Evolutionary conservation across 306 rosid genomes (phyloP).

Genomic region (Vigna radiata): DNA sequence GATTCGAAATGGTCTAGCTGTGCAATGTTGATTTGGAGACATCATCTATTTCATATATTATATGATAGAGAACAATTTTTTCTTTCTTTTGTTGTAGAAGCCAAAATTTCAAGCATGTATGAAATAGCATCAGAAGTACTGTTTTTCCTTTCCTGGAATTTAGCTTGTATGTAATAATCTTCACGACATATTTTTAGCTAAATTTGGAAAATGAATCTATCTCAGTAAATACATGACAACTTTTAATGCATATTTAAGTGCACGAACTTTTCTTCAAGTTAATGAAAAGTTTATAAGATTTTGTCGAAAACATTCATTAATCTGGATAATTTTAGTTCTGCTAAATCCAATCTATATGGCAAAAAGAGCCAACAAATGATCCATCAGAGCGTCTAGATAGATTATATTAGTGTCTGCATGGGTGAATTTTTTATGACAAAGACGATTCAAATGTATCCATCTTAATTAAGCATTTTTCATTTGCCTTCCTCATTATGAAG

Average conservation of each 20-base stretch:
- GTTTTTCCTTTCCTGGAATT: too few relatives aligned
- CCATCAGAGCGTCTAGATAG: not conserved
- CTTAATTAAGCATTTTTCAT: not conserved
- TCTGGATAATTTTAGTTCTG: too few relatives aligned
- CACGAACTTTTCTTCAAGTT: not conserved
- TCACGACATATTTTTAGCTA: too few relatives aligned
- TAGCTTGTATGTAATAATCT: too few relatives aligned
- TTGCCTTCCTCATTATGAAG: slow-evolving; percentile 3
- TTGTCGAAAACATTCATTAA: not conserved
- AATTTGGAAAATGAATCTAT: too few relatives aligned
- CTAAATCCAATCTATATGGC: not conserved
- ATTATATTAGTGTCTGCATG: not conserved
- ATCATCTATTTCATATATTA: too few relatives aligned
- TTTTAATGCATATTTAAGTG: not conserved
- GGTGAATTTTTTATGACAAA: not conserved
- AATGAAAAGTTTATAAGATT: not conserved
- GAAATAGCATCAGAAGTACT: too few relatives aligned
- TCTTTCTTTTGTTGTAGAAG: too few relatives aligned
- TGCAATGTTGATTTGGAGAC: too few relatives aligned
- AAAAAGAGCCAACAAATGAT: not conserved
- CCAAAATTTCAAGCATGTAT: too few relatives aligned
- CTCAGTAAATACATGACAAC: not conserved
- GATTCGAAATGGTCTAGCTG: too few relatives aligned
- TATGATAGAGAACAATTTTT: too few relatives aligned
- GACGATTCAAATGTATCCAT: slow-evolving; percentile 18